Evolutionary conservation across 2,329 filamentous ascomycete species (phyloP).

Genomic region (Ascochyta koolunga): DNA sequence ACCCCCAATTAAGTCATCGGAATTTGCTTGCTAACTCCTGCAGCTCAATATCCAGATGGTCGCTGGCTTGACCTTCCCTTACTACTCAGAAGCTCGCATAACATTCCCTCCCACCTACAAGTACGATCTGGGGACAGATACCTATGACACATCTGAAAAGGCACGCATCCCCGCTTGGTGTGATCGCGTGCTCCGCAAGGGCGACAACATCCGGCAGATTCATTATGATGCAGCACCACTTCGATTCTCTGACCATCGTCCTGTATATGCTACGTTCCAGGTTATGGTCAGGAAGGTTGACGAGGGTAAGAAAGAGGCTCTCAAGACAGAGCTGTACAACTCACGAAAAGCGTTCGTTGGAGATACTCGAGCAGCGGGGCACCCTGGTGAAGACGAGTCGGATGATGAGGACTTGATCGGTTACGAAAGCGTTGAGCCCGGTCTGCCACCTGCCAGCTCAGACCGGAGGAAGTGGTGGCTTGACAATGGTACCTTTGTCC

Average conservation of each 20-base stretch:
- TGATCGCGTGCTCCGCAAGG: slow-evolving; percentile 88
- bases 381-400: slow-evolving; percentile 59
- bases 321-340: slow-evolving; percentile 77
- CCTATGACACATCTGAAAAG: slow-evolving; percentile 95
- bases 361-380: slow-evolving; percentile 63
- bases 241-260: slow-evolving; percentile 92
- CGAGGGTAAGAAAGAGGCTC: slow-evolving; percentile 71
- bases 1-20: background rate
- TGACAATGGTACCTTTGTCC: slow-evolving; percentile 65
- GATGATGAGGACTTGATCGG: slow-evolving; percentile 80
- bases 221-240: slow-evolving; percentile 83
- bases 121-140: slow-evolving; percentile 85
- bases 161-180: slow-evolving; percentile 96
- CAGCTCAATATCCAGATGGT: slow-evolving; percentile 96
- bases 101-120: slow-evolving; percentile 94
- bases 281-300: slow-evolving; percentile 83
- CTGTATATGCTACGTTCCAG: slow-evolving; percentile 88
- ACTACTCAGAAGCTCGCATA: slow-evolving; percentile 88
- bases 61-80: slow-evolving; percentile 84
- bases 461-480: slow-evolving; percentile 70
- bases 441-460: slow-evolving; percentile 68
- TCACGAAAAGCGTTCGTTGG: slow-evolving; percentile 70
- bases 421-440: slow-evolving; percentile 82
- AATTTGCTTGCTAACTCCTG: slow-evolving; percentile 30
- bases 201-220: slow-evolving; percentile 79